These are phyloP conservation scores for Russula ochroleuca DNA, from an alignment of 768 basidiomycete genomes.

Conservation along the genomic window DNA sequence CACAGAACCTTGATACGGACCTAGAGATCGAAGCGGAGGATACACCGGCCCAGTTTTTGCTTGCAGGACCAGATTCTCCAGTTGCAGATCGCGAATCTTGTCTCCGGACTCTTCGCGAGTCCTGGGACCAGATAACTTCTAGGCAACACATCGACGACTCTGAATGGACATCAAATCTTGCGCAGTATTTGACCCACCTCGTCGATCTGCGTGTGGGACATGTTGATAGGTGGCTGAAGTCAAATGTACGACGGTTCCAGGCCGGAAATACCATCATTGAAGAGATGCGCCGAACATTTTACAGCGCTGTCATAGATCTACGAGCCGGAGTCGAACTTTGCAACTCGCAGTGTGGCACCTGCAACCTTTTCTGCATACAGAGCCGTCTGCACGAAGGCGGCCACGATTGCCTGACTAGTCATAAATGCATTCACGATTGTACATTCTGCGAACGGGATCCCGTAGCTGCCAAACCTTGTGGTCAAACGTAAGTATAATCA, in stretches of 20 bases:
- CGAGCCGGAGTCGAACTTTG: constrained; percentile 48
- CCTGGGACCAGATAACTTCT: constrained; percentile 35
- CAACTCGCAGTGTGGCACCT: constrained; percentile 43
- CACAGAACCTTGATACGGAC: constrained; percentile 52
- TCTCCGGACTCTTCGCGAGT: constrained; percentile 29
- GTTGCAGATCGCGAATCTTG: constrained; percentile 30
- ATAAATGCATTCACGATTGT: constrained; percentile 45
- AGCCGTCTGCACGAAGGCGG: constrained; percentile 42
- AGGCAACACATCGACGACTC: constrained; percentile 40
- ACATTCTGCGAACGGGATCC: constrained; percentile 39
- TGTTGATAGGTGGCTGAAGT: constrained; percentile 48
- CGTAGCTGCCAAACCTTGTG: constrained; percentile 36
- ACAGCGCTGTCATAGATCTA: constrained; percentile 43
- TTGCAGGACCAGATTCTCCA: constrained; percentile 30
- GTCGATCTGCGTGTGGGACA: constrained; percentile 44
- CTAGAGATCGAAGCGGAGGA: constrained; percentile 39
- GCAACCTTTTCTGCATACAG: constrained; percentile 48
- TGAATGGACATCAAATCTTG: constrained; percentile 42
- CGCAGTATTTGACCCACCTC: constrained; percentile 38
- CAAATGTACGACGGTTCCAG: constrained; percentile 48
- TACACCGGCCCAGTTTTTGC: constrained; percentile 34
- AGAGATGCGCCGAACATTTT: constrained; percentile 44
- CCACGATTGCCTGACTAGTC: constrained; percentile 51
- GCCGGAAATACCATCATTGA: constrained; percentile 43
- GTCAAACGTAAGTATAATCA: constrained; percentile 41